These are phyloP conservation scores for Dunaliella salina DNA, from an alignment of 163 green algal species.

Conservation along the genomic window DNA sequence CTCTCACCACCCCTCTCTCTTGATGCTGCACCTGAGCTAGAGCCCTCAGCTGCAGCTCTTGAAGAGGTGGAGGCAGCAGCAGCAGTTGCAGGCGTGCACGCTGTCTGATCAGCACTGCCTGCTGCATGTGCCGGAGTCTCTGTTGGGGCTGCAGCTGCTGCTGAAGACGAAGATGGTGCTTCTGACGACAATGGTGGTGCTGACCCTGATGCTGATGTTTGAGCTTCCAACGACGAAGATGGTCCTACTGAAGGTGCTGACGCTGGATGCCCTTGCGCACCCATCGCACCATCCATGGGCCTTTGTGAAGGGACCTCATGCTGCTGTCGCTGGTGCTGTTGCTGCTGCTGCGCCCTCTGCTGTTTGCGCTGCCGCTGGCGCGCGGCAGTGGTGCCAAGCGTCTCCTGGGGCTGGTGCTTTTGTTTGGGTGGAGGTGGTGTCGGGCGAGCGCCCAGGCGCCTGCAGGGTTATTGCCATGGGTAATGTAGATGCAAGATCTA, in stretches of 20 bases:
- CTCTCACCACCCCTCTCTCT: too few species aligned
- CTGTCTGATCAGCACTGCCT: not conserved
- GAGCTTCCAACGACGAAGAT: too few species aligned
- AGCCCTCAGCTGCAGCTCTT: not conserved
- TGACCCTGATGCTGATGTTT: not conserved
- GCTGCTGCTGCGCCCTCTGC: not conserved
- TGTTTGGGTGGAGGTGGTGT: not conserved
- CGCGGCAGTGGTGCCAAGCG: not conserved
- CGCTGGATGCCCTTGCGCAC: not conserved
- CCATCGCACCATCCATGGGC: not conserved
- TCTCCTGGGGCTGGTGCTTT: not conserved
- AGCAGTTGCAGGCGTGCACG: not conserved
- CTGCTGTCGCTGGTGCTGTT: not conserved
- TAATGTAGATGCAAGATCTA: too few species aligned
- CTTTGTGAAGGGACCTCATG: not conserved
- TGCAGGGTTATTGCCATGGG: not conserved
- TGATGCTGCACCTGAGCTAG: not conserved
- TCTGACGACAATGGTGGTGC: not conserved
- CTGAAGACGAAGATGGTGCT: not conserved
- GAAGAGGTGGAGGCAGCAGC: not conserved
- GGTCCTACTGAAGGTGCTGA: not conserved
- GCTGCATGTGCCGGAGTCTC: too few species aligned
- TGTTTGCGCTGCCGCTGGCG: slow-evolving; percentile 2
- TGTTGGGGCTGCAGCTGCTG: slow-evolving; percentile 17
- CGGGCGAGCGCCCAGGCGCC: not conserved